Evolutionary conservation across 2,329 filamentous ascomycete genomes (phyloP), one percentile per base, ranked within the genome.

Genomic region (Epichloe sp.): DNA sequence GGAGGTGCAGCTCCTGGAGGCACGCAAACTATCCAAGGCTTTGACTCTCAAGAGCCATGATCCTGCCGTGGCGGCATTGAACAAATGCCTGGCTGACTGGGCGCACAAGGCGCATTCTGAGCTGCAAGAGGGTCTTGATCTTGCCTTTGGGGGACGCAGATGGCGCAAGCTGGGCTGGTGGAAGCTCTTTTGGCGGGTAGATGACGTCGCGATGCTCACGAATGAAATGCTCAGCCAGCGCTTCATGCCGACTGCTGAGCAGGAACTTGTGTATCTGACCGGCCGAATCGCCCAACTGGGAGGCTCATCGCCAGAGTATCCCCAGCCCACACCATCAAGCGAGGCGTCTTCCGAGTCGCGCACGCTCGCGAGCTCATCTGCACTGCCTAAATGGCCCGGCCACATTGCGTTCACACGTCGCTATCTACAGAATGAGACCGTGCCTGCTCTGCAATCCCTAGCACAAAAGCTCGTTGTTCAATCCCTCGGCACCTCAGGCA

Each of bases 131-230:
- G 79, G 89, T 58, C 78, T 96, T 2, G 85, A 91, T 56, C 70
- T 80, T 44, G 89, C 88, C 0, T 91, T 96, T 59, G 73, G 78
- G 82, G 82, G 86, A n/a, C 75, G 71, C 17, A 75, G 82, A 40
- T 96, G 91, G 91, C 78, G 80, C 26, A 84, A 86, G 55, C 73
- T 95, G 4, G 78, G 82, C 15, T 97, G 91, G 90, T 96, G 88
- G 85, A 95, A 95, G 65, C 76, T 97, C 0, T 89, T 95, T 63
- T 95, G 89, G 89, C 82, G 88, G 19, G 89, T 93, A 23, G 91
- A 97, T 62, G 91, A 96, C 60, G 88, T 96, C 11, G 80, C 82
- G 3, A 85, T 91, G 76, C 82, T 95, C 50, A 83, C 86, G 3
- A 80, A 82, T 1, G 86, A 93, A 58, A 84, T 96, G 54, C 72